phyloP scores from a whole-genome alignment of 805 yeast species.

The Candida ficus region DNA sequence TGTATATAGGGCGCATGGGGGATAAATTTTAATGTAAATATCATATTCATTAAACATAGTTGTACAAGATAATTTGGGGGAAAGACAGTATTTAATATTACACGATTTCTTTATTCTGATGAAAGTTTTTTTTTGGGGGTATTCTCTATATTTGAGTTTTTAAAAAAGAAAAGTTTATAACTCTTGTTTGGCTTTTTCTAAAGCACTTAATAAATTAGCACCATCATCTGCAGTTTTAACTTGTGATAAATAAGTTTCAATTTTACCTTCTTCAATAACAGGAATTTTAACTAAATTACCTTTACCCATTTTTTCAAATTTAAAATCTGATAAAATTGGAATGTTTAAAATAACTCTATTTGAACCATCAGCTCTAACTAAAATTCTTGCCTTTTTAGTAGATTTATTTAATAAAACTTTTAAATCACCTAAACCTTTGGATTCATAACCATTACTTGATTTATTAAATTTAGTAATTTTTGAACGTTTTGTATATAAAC shows the following conservation, averaged over 20 bases:
- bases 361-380: constrained; percentile 87
- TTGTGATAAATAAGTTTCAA: constrained; percentile 64
- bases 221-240: constrained; percentile 79
- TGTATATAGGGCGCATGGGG: too few species aligned
- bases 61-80: too few species aligned
- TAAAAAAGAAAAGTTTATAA: background rate
- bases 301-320: constrained; percentile 58
- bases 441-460: constrained; percentile 46
- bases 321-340: constrained; percentile 49
- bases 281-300: constrained; percentile 67
- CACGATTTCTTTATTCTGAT: too few species aligned
- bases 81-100: too few species aligned
- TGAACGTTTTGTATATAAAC: constrained; percentile 58
- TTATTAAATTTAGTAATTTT: constrained; percentile 61
- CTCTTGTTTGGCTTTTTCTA: constrained; percentile 18
- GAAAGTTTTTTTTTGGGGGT: too few species aligned
- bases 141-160: too few species aligned
- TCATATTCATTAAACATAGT: too few species aligned
- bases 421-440: constrained; percentile 78
- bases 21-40: too few species aligned
- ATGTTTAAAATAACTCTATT: constrained; percentile 73
- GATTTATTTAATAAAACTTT: constrained; percentile 60
- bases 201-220: constrained; percentile 37
- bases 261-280: constrained; percentile 47
- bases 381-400: constrained; percentile 58